Base-by-base conservation (phyloP, 805 yeast species). In the Saccharomycopsis schoenii region DNA sequence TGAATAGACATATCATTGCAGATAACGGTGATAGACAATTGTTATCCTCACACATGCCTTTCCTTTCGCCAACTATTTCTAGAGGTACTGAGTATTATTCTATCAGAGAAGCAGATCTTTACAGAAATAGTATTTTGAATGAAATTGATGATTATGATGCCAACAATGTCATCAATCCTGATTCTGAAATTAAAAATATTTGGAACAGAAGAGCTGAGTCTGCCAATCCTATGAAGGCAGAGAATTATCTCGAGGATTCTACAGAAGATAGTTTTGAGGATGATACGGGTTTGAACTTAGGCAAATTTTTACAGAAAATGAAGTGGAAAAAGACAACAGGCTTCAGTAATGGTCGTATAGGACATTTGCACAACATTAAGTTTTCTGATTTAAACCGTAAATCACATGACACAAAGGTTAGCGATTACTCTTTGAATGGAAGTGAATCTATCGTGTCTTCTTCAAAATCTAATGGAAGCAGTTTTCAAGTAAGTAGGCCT, bases 21-120 rank as follows among this genome's bases (percentile, higher is more conserved):
- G 17, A 42, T 47, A n/a, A 11, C 6, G 24, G 11, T 24, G 34
- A 47, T 2, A 12, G 9, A 1, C 29, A 21, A 47, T 2, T 11
- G 5, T 19, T 25, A 5, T 21, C 52, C 2, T 24, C 52, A 14
- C 12, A 17, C 11, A 24, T 24, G 29, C 55, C 55, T 15, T 47
- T 47, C n/a, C 21, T 57, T 25, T 56, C 51, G 15, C 15, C 58
- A 15, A 29, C 41, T 56, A 17, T 41, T 29, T 57, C 55, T 37
- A 55, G 29, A 25, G 37, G 29, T 34, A 67, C 60, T 55, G 67
- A 64, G 11, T 85, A 84, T 68, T 83, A 83, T 69, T 79, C 85
- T 0, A 79, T 80, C 1, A 73, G 89, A 62, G 89, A 84, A 67
- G 84, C 82, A 0, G 89, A 84, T 68, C 65, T 76, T 39, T 81